Percentiles rank a stretch among this genome's conserved stretches.
Conservation (phyloP, 2,329 filamentous ascomycete species). For the Xylaria sp. region DNA sequence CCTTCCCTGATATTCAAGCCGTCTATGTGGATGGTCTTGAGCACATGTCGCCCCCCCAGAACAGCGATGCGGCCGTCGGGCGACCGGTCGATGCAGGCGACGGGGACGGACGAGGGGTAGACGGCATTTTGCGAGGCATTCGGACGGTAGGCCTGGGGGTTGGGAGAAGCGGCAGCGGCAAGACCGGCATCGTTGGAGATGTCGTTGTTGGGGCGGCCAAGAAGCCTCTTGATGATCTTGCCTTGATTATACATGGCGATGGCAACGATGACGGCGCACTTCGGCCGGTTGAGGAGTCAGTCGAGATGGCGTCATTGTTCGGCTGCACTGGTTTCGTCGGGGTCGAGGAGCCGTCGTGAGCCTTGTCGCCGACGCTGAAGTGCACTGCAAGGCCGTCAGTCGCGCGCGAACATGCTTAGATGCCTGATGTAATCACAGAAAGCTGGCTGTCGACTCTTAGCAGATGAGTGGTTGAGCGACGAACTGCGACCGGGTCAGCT, state of each 20-base stretch:
- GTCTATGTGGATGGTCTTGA: slow-evolving; percentile 69
- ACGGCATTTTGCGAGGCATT: slow-evolving; percentile 65
- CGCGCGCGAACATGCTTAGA: slow-evolving; percentile 6
- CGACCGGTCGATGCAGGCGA: slow-evolving; percentile 67
- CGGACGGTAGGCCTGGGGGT: slow-evolving; percentile 59
- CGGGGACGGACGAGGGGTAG: slow-evolving; percentile 62
- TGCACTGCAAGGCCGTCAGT: neutral
- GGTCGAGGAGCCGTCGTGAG: slow-evolving; percentile 1
- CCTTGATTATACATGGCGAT: slow-evolving; percentile 63
- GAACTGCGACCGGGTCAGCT: slow-evolving; percentile 19
- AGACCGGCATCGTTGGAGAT: slow-evolving; percentile 58
- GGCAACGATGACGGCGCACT: slow-evolving; percentile 42
- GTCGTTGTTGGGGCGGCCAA: slow-evolving; percentile 63
- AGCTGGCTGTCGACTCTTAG: neutral
- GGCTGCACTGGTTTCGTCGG: slow-evolving; percentile 11
- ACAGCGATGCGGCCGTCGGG: slow-evolving; percentile 66
- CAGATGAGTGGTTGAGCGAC: slow-evolving; percentile 2
- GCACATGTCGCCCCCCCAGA: slow-evolving; percentile 67
- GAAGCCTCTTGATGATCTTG: slow-evolving; percentile 69
- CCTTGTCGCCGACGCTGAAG: neutral
- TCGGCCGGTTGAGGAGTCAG: slow-evolving; percentile 40
- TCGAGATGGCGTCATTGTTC: slow-evolving; percentile 44
- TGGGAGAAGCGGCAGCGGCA: slow-evolving; percentile 58
- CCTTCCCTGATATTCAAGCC: slow-evolving; percentile 64
- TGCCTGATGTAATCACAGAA: neutral